Conservation (phyloP, 768 basidiomycete species). For the Kwoniella pini region DNA sequence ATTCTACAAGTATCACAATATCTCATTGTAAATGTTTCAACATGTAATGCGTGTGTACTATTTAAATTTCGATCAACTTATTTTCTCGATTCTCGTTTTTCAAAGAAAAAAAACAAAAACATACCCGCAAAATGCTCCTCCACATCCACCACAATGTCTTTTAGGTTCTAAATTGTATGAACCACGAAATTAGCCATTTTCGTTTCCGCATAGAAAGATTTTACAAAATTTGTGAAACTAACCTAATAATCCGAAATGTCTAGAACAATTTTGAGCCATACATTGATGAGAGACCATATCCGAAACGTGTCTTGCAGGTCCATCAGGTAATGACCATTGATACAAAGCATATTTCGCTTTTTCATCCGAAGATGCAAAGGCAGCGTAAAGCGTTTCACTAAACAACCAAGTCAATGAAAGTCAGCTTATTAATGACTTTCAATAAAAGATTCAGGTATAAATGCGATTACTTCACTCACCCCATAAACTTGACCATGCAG, state of each 20-base stretch:
- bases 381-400: conserved; percentile 53
- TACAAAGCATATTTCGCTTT: conserved; percentile 37
- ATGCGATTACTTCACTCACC: conserved; percentile 58
- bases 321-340: conserved; percentile 54
- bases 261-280: conserved; percentile 48
- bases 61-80: neutral
- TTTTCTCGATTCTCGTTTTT: too few species aligned
- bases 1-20: conserved; percentile 49
- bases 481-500: conserved; percentile 77
- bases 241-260: conserved; percentile 52
- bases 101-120: too few species aligned
- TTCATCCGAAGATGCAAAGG: conserved; percentile 25
- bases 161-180: conserved; percentile 37
- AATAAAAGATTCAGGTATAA: neutral
- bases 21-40: conserved; percentile 38
- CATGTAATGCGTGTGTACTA: conserved; percentile 42
- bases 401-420: neutral
- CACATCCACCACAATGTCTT: conserved; percentile 54
- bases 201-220: too few species aligned
- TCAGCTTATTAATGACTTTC: neutral
- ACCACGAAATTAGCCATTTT: neutral
- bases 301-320: conserved; percentile 48
- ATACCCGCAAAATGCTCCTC: conserved; percentile 50
- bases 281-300: conserved; percentile 42
- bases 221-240: conserved; percentile 8